These are phyloP conservation scores for Penicillium arizonense DNA, from an alignment of 495 filamentous ascomycete genomes.

Conservation along the genomic window DNA sequence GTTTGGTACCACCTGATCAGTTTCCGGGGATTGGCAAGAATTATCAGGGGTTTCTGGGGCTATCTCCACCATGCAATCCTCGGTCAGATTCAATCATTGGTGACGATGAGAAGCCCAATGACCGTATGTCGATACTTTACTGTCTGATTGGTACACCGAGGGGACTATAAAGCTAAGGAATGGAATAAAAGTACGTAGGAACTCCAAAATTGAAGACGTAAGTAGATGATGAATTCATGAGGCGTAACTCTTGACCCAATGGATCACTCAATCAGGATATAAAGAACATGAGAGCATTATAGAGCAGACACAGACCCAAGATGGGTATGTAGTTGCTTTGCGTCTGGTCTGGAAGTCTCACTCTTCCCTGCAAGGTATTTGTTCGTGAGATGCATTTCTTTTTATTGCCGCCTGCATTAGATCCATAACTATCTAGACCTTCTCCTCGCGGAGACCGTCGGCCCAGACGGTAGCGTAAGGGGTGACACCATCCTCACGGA, in stretches of 20 bases:
- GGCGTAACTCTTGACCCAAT: constrained; percentile 38
- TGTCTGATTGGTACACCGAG: background rate
- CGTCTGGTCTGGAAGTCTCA: constrained; percentile 16
- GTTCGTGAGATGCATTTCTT: constrained; percentile 27
- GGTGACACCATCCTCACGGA: constrained; percentile 92
- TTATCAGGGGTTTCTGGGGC: background rate
- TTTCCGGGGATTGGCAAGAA: background rate
- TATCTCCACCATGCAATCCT: background rate
- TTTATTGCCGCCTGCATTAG: constrained; percentile 18
- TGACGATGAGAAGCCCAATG: no score
- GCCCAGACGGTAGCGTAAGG: constrained; percentile 93
- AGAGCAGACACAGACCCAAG: constrained; percentile 21
- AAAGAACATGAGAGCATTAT: constrained; percentile 22
- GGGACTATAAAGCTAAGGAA: background rate
- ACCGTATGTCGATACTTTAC: no score
- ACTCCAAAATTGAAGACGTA: constrained; percentile 18
- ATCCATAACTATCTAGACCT: constrained; percentile 67
- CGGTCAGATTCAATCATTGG: no score
- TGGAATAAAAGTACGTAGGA: background rate
- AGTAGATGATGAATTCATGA: constrained; percentile 43
- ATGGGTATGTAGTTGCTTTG: constrained; percentile 10
- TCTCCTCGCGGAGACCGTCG: constrained; percentile 84
- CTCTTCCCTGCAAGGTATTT: constrained; percentile 25
- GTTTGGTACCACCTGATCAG: no score
- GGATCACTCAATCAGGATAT: constrained; percentile 34